Conservation (phyloP, 2,329 filamentous ascomycete genomes). For the Colletotrichum spinosum region DNA sequence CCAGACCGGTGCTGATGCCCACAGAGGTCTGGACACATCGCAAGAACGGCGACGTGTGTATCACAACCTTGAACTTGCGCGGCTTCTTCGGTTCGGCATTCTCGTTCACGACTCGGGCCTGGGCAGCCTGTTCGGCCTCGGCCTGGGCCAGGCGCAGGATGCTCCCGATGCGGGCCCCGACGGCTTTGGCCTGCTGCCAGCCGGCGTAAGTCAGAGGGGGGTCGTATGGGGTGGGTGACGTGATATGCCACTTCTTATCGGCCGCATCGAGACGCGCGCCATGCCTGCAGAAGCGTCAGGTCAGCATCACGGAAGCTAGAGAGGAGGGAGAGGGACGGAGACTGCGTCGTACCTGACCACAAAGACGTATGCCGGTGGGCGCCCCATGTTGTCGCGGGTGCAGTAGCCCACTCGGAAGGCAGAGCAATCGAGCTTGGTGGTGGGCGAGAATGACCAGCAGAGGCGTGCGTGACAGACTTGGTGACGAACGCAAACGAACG, state of each 20-base stretch:
- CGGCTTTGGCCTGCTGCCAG: conserved; percentile 85
- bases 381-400: conserved; percentile 49
- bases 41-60: conserved; percentile 94
- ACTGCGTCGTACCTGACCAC: conserved; percentile 52
- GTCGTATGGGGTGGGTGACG: conserved; percentile 94
- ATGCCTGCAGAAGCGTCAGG: conserved; percentile 65
- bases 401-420: conserved; percentile 3
- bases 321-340: not conserved
- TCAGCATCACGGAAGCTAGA: not conserved
- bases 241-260: conserved; percentile 94
- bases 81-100: conserved; percentile 52
- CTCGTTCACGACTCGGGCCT: conserved; percentile 38
- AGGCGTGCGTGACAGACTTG: conserved; percentile 18
- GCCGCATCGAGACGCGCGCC: conserved; percentile 94
- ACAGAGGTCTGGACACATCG: conserved; percentile 94
- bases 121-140: conserved; percentile 48
- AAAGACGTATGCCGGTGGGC: conserved; percentile 56
- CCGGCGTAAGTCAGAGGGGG: conserved; percentile 94
- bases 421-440: conserved; percentile 8
- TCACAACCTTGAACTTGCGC: conserved; percentile 79
- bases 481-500: conserved; percentile 17
- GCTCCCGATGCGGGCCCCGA: conserved; percentile 86
- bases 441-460: conserved; percentile 6
- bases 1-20: conserved; percentile 86
- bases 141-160: conserved; percentile 69